phyloP scores from a whole-genome alignment of 2,329 filamentous ascomycete genomes.

The Rhytidhysteron rufulum region DNA sequence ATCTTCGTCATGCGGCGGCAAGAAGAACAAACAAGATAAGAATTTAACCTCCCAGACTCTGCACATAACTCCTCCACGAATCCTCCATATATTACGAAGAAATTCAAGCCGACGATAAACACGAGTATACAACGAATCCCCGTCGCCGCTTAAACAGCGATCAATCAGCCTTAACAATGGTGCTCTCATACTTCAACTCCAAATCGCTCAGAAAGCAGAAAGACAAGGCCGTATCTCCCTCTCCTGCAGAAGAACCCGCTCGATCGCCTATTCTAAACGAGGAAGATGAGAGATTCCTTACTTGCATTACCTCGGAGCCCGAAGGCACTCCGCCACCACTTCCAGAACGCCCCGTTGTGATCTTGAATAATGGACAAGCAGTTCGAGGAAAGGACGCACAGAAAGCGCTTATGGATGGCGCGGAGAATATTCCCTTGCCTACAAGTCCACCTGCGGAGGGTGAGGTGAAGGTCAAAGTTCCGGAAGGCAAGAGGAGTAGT shows the following conservation, averaged over 20 bases:
- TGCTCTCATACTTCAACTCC: conserved; percentile 39
- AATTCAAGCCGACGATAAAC: too few relatives aligned
- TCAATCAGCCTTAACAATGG: too few relatives aligned
- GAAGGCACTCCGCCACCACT: conserved; percentile 40
- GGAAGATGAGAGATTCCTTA: conserved; percentile 59
- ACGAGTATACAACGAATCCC: too few relatives aligned
- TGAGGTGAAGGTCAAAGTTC: conserved; percentile 18
- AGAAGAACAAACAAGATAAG: too few relatives aligned
- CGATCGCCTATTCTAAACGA: conserved; percentile 50
- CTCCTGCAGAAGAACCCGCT: conserved; percentile 23
- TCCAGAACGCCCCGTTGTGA: conserved; percentile 31
- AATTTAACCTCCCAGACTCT: too few relatives aligned
- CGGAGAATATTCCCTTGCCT: conserved; percentile 49
- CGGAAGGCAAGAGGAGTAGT: conserved; percentile 34
- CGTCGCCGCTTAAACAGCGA: too few relatives aligned
- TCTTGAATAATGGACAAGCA: conserved; percentile 31
- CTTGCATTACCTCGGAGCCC: conserved; percentile 44
- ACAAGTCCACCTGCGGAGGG: conserved; percentile 40
- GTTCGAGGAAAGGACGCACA: conserved; percentile 43
- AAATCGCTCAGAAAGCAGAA: conserved; percentile 36
- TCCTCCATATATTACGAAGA: too few relatives aligned
- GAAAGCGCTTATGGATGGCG: conserved; percentile 42
- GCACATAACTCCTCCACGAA: too few relatives aligned
- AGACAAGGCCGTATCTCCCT: conserved; percentile 18
- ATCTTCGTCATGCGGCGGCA: too few relatives aligned